Base-by-base conservation (phyloP, 108 stramenopile species). In the Conticribra weissflogii region DNA sequence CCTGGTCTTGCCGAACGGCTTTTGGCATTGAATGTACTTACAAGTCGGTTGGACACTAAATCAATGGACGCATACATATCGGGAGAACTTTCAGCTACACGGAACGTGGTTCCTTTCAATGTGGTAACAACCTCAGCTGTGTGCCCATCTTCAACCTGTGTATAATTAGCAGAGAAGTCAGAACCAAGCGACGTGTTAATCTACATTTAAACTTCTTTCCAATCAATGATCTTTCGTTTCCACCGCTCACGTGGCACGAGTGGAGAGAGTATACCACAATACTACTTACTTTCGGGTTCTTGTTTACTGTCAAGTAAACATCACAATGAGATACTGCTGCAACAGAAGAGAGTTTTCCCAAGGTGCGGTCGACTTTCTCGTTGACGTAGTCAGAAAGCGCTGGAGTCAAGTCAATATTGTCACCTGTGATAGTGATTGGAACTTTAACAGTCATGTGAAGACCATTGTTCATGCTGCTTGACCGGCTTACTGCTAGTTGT, bases 21-120 rank as follows among this genome's bases (percentile, higher is more conserved):
- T n/a, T n/a, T n/a, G 2, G 53, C 28, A 32, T 30, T 3, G 32
- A 18, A 68, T 8, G 57, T 21, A 76, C 68, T 83, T 67, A 74
- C 75, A 57, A 93, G 77, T 25, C 88, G 85, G 52, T 81, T 65
- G 25, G 86, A 76, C 31, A 83, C 88, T 25, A 81, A 74, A 76
- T 93, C 91, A 54, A 96, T 91, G 27, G 87, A 84, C 29, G 76
- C 63, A 74, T 96, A 96, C 95, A 96, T 96, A 66, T 95, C 93
- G 15, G 88, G 80, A 12, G 70, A 78, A 59, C 78, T 77, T 59
- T 80, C 86, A 57, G 78, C 82, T 66, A 83, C 91, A 52, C 88
- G 84, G 67, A 95, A 84, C 27, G 82, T 87, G 17, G 89, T 85
- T 19, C 93, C 93, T 66, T 91, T 95, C 52, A 91, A 64, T 28